Evolutionary conservation across 1,284 basidiomycete species (phyloP), one percentile per base, ranked within the genome.

Genomic region (Ganoderma resinaceum): DNA sequence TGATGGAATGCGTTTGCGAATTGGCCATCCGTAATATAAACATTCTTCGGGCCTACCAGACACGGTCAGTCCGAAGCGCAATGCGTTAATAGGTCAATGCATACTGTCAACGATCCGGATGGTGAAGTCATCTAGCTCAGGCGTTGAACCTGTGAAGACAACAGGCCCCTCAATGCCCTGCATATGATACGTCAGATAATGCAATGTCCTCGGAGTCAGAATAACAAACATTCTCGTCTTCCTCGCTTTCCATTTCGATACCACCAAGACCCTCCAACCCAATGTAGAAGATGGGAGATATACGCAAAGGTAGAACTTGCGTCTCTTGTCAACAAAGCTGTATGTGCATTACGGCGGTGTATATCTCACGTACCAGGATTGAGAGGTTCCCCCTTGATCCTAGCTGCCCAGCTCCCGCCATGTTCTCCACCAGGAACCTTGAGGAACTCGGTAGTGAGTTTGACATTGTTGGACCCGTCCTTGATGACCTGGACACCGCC

Each of bases 331-430:
- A 38, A 16, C 29, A 9, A 43, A 63, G 29, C 23, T 38, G 5
- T 31, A 26, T 38, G 5, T 31, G 42, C 40, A 42, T 29, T 38
- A 61, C 29, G 14, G 29, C 49, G 49, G 43, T 14, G 23, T n/a
- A 26, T n/a, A 11, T 38, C 60, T 55, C 35, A 78, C 86, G 68
- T 69, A 94, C 94, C 81, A 69, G 82, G 78, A 70, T 93, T 83
- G 29, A 98, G 83, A 23, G 95, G 93, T 76, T 90, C 87, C 23
- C 96, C 96, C 75, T 91, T 92, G 69, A 98, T 87, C 63, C 97
- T 89, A 6, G 91, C 93, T 73, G 92, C 95, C 96, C 96, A 98
- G 78, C 92, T 95, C 20, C 94, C 95, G 8, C 95, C 94, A 77
- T 92, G 87, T 31, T 87, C 84, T 18, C 94, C 94, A 40, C 90